phyloP scores from a whole-genome alignment of 1,284 basidiomycete genomes.

The Ustilago xerochloae region DNA sequence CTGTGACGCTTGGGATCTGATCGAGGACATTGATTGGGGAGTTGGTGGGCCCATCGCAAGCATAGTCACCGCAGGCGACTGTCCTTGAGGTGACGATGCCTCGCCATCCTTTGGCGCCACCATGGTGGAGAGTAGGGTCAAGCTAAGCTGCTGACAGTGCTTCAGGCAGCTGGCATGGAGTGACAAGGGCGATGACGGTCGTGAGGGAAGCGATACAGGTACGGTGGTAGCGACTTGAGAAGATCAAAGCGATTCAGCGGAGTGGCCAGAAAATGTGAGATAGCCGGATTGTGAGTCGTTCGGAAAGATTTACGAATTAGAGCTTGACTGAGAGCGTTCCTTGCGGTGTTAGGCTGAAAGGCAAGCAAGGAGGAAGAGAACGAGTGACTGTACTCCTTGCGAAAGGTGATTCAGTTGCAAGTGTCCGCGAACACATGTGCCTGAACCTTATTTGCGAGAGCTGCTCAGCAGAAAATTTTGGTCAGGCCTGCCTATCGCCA shows the following conservation, averaged over 20 bases:
- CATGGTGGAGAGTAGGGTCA: slow-evolving; percentile 4
- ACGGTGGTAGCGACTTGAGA: not conserved
- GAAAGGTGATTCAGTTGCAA: not conserved
- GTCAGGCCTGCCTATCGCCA: not conserved
- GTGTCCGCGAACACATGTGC: not conserved
- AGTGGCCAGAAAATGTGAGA: no score
- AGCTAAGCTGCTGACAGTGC: not conserved
- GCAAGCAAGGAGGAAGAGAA: not conserved
- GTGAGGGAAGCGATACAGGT: no score
- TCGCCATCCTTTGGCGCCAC: slow-evolving; percentile 22
- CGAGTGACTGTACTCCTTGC: not conserved
- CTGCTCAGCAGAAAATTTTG: not conserved
- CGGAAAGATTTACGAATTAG: slow-evolving; percentile 2
- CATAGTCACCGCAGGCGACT: not conserved
- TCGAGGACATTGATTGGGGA: not conserved
- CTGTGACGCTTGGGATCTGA: slow-evolving; percentile 1
- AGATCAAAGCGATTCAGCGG: not conserved
- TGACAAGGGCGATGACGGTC: not conserved
- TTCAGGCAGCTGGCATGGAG: not conserved
- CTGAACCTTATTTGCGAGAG: not conserved
- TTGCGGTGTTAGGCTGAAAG: not conserved
- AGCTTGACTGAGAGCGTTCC: not conserved
- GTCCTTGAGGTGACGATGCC: slow-evolving; percentile 8
- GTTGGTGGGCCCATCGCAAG: not conserved
- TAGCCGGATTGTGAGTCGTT: not conserved